A percentile compares a stretch with the other conserved stretches of the same genome.
Evolutionary conservation across 306 rosid genomes (phyloP).

Genomic region (Cucurbita ficifolia): DNA sequence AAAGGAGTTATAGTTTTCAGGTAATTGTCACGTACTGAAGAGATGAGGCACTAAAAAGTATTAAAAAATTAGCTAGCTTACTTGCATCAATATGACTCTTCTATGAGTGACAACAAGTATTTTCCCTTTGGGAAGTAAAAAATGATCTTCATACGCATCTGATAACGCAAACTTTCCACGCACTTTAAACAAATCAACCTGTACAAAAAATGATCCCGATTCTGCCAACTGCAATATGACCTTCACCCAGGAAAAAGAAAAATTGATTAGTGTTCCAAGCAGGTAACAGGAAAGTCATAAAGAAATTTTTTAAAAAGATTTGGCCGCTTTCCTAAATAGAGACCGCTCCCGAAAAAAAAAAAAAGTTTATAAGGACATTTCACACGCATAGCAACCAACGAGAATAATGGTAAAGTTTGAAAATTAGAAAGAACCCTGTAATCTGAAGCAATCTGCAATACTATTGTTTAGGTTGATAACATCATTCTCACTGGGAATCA

Average conservation of each 20-base stretch:
- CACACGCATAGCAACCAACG: not conserved
- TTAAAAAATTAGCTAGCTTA: slow-evolving; percentile 22
- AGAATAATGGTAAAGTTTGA: not conserved
- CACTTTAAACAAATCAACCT: slow-evolving; percentile 93
- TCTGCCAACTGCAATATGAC: slow-evolving; percentile 90
- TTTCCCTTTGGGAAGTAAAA: slow-evolving; percentile 74
- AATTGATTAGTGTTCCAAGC: not conserved
- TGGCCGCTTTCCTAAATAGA: too few relatives aligned
- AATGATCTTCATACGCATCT: slow-evolving; percentile 97
- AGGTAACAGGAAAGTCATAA: not conserved
- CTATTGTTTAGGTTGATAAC: not conserved
- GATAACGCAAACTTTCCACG: slow-evolving; percentile 96
- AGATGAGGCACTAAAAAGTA: not conserved
- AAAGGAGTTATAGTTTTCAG: slow-evolving; percentile 5
- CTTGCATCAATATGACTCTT: slow-evolving; percentile 81
- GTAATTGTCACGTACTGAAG: not conserved
- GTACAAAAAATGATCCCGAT: slow-evolving; percentile 91
- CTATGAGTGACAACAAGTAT: slow-evolving; percentile 70
- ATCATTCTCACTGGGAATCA: not conserved
- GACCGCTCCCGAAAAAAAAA: too few relatives aligned
- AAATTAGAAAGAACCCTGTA: not conserved
- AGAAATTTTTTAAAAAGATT: not conserved
- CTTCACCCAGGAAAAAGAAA: slow-evolving; percentile 22
- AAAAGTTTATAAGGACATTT: not conserved
- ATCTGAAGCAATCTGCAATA: not conserved